Evolutionary conservation across 2,329 filamentous ascomycete species (phyloP), one percentile per base, ranked within the genome.

Genomic region (Achaetomium macrosporum): DNA sequence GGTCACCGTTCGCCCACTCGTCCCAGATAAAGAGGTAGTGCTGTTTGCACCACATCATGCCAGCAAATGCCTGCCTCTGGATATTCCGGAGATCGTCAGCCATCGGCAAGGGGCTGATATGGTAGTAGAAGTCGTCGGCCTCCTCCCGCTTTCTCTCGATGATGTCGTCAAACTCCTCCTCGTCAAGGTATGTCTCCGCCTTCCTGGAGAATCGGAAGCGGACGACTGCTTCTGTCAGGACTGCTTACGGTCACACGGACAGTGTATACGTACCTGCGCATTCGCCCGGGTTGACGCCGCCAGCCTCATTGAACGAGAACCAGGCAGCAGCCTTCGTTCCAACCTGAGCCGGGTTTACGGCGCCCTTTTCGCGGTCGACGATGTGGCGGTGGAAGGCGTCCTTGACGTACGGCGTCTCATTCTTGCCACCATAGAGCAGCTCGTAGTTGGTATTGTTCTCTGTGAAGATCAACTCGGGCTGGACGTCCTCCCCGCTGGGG

Each of bases 41-140:
- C 69, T 97, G 92, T 70, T 97, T 97, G 58, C 87, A 95, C 92
- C 92, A 97, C 79, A 97, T 86, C 92, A 97, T 97, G 50, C 93
- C 92, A 0, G 91, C 85, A 60, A 96, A 87, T 4, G 92, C 93
- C 69, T 96, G 91, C 61, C 92, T 83, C 71, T 97, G 93, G 61
- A 97, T 93, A 69, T 95, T 96, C 61, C 91, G 85, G 54, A 96
- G 77, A 65, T 97, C 92, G 45, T 97, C 91, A 0, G 88, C 80
- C 86, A 96, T 95, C 2, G 91, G 92, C 37, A 96, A 77, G 3
- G 92, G 92, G 70, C 90, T 96, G 68, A 97, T 86, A 54, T 88
- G 83, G 73, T 86, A 93, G 75, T 95, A 97, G 69, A 97, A 97
- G 57, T 97, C 91, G 66, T 97, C 92, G 7, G 92, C 92, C 64